phyloP scores from a whole-genome alignment of 345 rosid species.

The Schrenkiella parvula region DNA sequence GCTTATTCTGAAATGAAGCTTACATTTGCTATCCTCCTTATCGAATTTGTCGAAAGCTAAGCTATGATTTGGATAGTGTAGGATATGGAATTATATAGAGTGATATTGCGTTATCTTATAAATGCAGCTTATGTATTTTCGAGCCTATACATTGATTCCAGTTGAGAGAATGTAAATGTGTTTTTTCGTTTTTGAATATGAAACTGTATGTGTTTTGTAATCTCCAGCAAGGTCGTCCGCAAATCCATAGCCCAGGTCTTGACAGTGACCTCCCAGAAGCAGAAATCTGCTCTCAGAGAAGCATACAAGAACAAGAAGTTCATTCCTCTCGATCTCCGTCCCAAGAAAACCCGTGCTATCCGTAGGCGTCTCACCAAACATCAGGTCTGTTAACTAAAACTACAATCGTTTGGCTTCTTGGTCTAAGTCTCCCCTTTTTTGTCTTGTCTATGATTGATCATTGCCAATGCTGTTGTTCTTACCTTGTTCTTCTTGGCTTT shows the following conservation, averaged over 20 bases:
- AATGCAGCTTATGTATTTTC: too few species aligned
- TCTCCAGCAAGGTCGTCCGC: constrained; percentile 80
- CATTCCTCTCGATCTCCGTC: too few species aligned
- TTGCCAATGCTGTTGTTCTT: too few species aligned
- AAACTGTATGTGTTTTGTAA: background rate
- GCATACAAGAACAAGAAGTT: constrained; percentile 60
- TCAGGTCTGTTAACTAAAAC: too few species aligned
- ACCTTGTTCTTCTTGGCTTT: too few species aligned
- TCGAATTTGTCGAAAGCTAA: background rate
- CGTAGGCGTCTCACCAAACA: too few species aligned
- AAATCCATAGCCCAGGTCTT: constrained; percentile 76
- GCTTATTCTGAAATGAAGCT: background rate
- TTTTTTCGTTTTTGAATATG: background rate
- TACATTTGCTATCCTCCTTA: background rate
- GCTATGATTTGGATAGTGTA: background rate
- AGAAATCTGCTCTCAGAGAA: constrained; percentile 71
- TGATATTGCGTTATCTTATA: too few species aligned
- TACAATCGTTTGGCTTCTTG: too few species aligned
- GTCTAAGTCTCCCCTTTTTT: too few species aligned
- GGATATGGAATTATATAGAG: background rate
- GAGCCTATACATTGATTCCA: background rate
- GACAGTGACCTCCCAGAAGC: constrained; percentile 80
- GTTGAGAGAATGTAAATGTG: background rate
- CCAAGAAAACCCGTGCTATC: too few species aligned
- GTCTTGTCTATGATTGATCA: too few species aligned